These are phyloP conservation scores for Wickerhamiella kurtzmanii DNA, from an alignment of 805 yeast species.

Conservation along the genomic window DNA sequence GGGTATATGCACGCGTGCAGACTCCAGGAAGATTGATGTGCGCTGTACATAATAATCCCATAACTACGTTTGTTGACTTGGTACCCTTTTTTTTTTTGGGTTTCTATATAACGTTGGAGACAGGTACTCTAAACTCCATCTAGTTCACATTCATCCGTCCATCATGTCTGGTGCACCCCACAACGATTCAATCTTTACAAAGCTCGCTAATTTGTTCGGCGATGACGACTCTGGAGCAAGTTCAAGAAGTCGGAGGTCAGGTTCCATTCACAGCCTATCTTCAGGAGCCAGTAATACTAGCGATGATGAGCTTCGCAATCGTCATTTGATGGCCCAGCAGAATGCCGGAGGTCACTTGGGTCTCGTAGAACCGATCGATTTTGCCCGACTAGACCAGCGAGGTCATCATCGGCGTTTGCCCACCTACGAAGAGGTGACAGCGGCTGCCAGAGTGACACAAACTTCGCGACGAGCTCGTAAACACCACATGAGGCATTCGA, in stretches of 20 bases:
- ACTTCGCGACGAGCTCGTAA: neutral
- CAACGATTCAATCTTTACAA: neutral
- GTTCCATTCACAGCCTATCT: neutral
- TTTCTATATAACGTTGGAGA: no score
- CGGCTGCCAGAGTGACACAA: neutral
- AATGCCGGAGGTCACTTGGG: neutral
- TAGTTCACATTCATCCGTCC: no score
- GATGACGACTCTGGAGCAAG: neutral
- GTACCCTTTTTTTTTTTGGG: no score
- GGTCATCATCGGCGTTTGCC: neutral
- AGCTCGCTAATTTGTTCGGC: neutral
- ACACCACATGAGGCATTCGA: neutral
- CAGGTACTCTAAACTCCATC: no score
- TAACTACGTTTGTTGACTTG: no score
- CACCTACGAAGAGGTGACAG: neutral
- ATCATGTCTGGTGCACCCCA: no score
- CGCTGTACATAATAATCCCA: no score
- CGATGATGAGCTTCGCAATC: neutral
- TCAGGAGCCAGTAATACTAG: neutral
- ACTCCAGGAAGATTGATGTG: no score
- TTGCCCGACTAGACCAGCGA: neutral
- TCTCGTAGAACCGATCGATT: neutral
- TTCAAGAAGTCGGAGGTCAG: neutral
- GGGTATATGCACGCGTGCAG: neutral
- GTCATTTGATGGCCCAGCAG: neutral